phyloP scores from a whole-genome alignment of 169 alveolate genomes.

The Cystoisospora suis region DNA sequence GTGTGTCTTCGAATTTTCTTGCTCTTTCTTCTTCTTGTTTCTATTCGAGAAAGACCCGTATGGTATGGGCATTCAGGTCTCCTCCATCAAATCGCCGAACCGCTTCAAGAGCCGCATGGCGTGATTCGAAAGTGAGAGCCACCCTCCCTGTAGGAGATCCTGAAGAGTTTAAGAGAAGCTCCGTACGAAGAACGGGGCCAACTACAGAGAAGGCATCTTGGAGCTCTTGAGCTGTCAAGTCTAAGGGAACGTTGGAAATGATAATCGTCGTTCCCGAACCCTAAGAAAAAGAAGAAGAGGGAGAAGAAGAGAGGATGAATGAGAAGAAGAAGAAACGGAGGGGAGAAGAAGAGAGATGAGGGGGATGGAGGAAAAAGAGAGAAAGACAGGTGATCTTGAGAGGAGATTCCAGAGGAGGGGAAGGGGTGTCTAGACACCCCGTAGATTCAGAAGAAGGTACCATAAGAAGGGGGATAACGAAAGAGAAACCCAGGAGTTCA shows the following conservation, averaged over 20 bases:
- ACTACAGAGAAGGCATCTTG: constrained; percentile 57
- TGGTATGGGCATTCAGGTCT: constrained; percentile 57
- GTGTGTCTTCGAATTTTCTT: not conserved
- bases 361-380: not conserved
- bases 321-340: too few species aligned
- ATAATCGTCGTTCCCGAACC: constrained; percentile 39
- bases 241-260: constrained; percentile 48
- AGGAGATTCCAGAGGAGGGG: too few species aligned
- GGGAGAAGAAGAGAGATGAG: not conserved
- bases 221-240: constrained; percentile 53
- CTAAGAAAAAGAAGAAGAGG: not conserved
- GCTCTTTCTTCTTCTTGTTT: not conserved
- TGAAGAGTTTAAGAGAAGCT: constrained; percentile 43
- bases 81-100: constrained; percentile 64
- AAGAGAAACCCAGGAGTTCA: too few species aligned
- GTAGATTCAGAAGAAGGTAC: too few species aligned
- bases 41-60: constrained; percentile 59
- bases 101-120: constrained; percentile 34
- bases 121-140: constrained; percentile 10
- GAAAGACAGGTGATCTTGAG: not conserved
- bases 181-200: constrained; percentile 44
- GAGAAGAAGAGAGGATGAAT: not conserved
- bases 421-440: too few species aligned
- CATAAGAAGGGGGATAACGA: too few species aligned
- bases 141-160: constrained; percentile 51